Base-by-base conservation (phyloP, 495 filamentous ascomycete genomes). In the Talaromyces thailandensis region DNA sequence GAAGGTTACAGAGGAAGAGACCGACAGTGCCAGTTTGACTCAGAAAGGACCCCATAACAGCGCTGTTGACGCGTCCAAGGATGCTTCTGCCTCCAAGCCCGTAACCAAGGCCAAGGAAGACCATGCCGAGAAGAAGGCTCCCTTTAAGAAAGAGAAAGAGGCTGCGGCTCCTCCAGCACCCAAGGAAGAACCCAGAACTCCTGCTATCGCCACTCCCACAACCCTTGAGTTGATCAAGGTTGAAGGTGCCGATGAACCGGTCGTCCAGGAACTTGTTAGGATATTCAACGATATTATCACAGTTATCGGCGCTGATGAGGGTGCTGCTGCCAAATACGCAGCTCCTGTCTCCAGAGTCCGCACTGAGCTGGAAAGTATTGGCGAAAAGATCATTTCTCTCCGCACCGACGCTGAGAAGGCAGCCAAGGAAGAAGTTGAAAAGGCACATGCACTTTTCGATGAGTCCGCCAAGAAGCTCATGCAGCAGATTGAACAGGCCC, bases 201-300 rank as follows among this genome's bases (percentile, higher is more conserved):
- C 72, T 26, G 70, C 72, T 51, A 61, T 74, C 65, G 2, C 70
- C 59, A 79, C 88, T 25, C 77, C 86, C 1, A 74, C 81, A 50
- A 83, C 81, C 16, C 89, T 98, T 63, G 90, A 93, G 67, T 84
- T 89, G 29, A 71, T 96, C 31, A 81, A 85, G 56, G 80, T 93
- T 40, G 77, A 81, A 58, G 82, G 86, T 65, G 90, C 89, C 61
- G 84, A 88, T 62, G 94, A 98, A 67, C 87, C 90, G 4, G 79
- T 96, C 24, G 90, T 97, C 4, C 91, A 96, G 74, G 90, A 97
- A 69, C 78, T 98, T n/a, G 89, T 94, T 60, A 93, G 90, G 76
- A 92, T 94, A 69, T 81, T 98, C 65, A 98, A 98, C 75, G 90
- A 93, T 73, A 88, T 98, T 70, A 96, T 98, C 71, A 85, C 89